phyloP scores from a whole-genome alignment of 192 early-diverging fungal genomes.

The Powellomyces hirtus region DNA sequence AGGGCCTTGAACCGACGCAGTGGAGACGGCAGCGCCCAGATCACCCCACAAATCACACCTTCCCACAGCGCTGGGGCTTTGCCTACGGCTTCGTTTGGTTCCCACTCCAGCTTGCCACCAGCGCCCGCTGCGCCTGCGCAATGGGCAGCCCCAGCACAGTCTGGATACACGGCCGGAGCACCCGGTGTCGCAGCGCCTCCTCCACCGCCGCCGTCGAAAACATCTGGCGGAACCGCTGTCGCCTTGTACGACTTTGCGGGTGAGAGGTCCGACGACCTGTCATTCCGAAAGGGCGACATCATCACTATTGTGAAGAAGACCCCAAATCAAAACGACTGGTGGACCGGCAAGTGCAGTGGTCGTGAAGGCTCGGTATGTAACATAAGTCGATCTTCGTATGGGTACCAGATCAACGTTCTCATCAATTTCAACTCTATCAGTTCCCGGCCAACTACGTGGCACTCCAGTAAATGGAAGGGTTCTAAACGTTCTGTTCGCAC shows the following conservation, averaged over 20 bases:
- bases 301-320: constrained; percentile 65
- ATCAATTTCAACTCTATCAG: constrained; percentile 8
- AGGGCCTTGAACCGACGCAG: constrained; percentile 46
- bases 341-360: constrained; percentile 74
- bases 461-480: constrained; percentile 15
- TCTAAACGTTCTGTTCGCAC: no score
- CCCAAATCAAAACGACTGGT: constrained; percentile 81
- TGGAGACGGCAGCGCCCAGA: constrained; percentile 1
- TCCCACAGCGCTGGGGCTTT: neutral
- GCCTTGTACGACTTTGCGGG: constrained; percentile 68
- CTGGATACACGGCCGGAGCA: neutral
- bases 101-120: neutral
- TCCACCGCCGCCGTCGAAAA: constrained; percentile 3
- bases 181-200: constrained; percentile 1
- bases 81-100: neutral
- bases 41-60: constrained; percentile 5
- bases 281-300: constrained; percentile 60
- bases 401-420: neutral
- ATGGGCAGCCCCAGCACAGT: constrained; percentile 2
- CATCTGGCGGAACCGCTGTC: constrained; percentile 30
- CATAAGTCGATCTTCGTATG: neutral
- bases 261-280: constrained; percentile 54
- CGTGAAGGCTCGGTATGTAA: constrained; percentile 50
- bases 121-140: neutral
- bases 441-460: constrained; percentile 55